phyloP scores from a whole-genome alignment of 2,329 filamentous ascomycete genomes.

The Scopulariopsis brevicaulis region DNA sequence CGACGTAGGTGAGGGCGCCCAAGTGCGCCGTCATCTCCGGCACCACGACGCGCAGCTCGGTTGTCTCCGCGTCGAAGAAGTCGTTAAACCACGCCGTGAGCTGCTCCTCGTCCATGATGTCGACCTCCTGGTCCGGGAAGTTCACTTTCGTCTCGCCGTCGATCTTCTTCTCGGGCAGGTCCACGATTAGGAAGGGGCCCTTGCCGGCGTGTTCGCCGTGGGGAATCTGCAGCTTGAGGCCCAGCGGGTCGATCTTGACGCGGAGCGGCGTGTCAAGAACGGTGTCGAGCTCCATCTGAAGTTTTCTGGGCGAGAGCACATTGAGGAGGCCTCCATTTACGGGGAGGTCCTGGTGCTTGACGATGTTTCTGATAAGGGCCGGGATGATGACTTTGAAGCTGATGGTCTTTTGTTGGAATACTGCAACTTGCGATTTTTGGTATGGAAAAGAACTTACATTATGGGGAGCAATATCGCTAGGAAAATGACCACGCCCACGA shows the following conservation, averaged over 20 bases:
- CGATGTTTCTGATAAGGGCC: background rate
- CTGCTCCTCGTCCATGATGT: background rate
- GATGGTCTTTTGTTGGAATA: background rate
- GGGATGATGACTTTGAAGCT: background rate
- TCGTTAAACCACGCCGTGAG: background rate
- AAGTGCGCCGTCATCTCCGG: background rate
- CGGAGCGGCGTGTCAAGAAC: background rate
- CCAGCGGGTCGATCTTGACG: background rate
- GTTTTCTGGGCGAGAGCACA: background rate
- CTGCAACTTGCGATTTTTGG: background rate
- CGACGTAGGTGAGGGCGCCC: background rate
- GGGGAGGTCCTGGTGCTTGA: background rate
- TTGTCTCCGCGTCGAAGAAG: background rate
- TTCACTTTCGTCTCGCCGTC: background rate
- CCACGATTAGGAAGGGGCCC: background rate
- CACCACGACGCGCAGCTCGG: background rate
- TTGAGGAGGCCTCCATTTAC: background rate
- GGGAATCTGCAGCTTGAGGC: background rate
- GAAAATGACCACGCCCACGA: background rate
- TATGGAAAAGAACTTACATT: background rate
- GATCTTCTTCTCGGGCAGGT: background rate
- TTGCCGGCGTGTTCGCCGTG: background rate
- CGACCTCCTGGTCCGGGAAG: background rate
- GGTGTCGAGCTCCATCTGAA: background rate
- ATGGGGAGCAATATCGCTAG: background rate